phyloP scores from a whole-genome alignment of 2,329 filamentous ascomycete genomes.

The Hymenoscyphus scutula region DNA sequence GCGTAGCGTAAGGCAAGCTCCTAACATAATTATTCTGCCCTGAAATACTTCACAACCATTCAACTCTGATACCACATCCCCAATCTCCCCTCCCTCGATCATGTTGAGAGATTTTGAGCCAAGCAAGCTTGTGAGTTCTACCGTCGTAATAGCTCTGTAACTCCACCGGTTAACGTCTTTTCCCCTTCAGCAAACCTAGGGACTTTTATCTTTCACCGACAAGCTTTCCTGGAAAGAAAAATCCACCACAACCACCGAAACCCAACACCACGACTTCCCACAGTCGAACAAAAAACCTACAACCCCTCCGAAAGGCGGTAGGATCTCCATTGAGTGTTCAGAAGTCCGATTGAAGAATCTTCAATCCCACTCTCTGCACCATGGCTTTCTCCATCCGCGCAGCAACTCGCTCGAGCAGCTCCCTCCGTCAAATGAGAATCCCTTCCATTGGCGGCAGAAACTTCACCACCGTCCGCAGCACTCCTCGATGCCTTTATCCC shows the following conservation, averaged over 20 bases:
- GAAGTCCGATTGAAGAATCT: constrained; percentile 26
- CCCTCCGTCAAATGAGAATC: constrained; percentile 34
- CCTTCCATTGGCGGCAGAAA: constrained; percentile 25
- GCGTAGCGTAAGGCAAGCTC: neutral
- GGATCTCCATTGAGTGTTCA: constrained; percentile 20
- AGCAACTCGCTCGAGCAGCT: constrained; percentile 32
- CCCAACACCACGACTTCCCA: constrained; percentile 6
- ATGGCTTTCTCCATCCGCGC: constrained; percentile 37
- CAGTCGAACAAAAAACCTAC: constrained; percentile 7
- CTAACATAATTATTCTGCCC: neutral
- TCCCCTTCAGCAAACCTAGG: constrained; percentile 15
- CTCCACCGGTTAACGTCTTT: neutral
- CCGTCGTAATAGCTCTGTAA: neutral
- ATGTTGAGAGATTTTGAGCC: constrained; percentile 25
- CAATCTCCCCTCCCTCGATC: constrained; percentile 8
- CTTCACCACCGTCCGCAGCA: constrained; percentile 32
- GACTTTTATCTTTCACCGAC: constrained; percentile 5
- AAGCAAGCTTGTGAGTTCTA: constrained; percentile 12
- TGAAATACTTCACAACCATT: constrained; percentile 4
- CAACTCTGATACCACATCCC: neutral
- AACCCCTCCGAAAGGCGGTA: constrained; percentile 8
- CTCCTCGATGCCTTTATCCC: constrained; percentile 27
- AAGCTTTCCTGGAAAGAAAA: constrained; percentile 11
- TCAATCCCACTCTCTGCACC: constrained; percentile 19
- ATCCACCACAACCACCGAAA: neutral